Conservation (phyloP, 75 land plant species). For the Pinus tabuliformis region DNA sequence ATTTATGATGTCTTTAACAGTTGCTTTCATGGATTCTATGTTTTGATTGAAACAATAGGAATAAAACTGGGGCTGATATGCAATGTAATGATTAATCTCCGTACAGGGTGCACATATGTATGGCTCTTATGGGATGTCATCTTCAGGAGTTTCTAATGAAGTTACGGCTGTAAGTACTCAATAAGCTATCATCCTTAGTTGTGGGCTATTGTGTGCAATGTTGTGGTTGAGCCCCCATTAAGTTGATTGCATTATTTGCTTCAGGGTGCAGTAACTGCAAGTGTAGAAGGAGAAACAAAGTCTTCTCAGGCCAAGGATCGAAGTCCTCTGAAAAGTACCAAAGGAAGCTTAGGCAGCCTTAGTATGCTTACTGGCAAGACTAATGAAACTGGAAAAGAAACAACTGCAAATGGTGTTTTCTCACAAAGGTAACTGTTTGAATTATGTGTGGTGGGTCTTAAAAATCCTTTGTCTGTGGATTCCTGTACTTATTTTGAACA, state of each 20-base stretch:
- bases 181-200: background rate
- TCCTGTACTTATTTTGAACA: background rate
- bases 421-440: constrained; percentile 63
- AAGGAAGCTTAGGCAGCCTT: constrained; percentile 33
- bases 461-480: background rate
- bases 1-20: background rate
- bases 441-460: background rate
- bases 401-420: constrained; percentile 26
- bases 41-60: background rate
- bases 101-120: constrained; percentile 35
- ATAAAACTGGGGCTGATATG: background rate
- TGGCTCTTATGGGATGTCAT: constrained; percentile 32
- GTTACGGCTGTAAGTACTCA: constrained; percentile 5
- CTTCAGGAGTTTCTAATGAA: constrained; percentile 17
- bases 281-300: constrained; percentile 22
- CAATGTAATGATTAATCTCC: background rate
- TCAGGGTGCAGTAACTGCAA: constrained; percentile 14
- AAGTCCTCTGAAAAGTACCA: constrained; percentile 23
- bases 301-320: constrained; percentile 20
- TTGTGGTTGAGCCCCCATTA: background rate
- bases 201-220: background rate
- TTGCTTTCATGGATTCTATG: background rate
- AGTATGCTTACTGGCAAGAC: constrained; percentile 2
- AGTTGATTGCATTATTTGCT: background rate
- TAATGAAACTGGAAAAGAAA: background rate